A percentile compares a stretch with the other conserved stretches of the same genome.
These are phyloP conservation scores for Actinomortierella wolfii DNA, from an alignment of 371 early-diverging fungal genomes.

Conservation along the genomic window DNA sequence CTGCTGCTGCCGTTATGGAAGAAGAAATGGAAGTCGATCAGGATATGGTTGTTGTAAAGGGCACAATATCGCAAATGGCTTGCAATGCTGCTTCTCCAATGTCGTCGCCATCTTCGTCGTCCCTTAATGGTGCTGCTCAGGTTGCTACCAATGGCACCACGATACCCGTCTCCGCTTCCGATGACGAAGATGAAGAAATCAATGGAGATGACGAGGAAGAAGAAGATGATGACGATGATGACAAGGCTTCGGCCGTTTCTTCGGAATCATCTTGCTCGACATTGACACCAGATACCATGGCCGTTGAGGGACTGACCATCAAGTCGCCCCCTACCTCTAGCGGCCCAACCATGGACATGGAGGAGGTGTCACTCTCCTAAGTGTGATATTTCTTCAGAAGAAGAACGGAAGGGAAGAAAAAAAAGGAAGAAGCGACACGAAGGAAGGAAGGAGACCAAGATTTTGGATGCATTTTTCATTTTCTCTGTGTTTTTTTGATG, in stretches of 20 bases:
- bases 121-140: too few species aligned
- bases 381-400: background rate
- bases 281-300: slow-evolving; percentile 24
- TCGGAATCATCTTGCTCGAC: background rate
- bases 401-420: too few species aligned
- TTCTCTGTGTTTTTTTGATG: background rate
- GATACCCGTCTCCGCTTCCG: slow-evolving; percentile 3
- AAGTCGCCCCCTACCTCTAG: slow-evolving; percentile 24
- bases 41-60: too few species aligned
- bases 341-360: slow-evolving; percentile 32
- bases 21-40: too few species aligned
- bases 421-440: too few species aligned
- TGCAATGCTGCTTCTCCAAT: too few species aligned
- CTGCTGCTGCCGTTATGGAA: too few species aligned
- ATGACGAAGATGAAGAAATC: slow-evolving; percentile 5
- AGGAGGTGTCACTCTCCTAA: slow-evolving; percentile 34
- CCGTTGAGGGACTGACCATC: slow-evolving; percentile 30
- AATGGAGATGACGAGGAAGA: slow-evolving; percentile 18
- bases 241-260: background rate
- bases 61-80: too few species aligned
- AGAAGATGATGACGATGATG: slow-evolving; percentile 19
- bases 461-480: background rate
- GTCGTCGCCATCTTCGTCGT: too few species aligned
- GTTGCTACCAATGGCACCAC: slow-evolving; percentile 1
- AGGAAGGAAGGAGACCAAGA: too few species aligned